Evolutionary conservation across 208 protist genomes (phyloP).

Genomic region (Naegleria gruberi): DNA sequence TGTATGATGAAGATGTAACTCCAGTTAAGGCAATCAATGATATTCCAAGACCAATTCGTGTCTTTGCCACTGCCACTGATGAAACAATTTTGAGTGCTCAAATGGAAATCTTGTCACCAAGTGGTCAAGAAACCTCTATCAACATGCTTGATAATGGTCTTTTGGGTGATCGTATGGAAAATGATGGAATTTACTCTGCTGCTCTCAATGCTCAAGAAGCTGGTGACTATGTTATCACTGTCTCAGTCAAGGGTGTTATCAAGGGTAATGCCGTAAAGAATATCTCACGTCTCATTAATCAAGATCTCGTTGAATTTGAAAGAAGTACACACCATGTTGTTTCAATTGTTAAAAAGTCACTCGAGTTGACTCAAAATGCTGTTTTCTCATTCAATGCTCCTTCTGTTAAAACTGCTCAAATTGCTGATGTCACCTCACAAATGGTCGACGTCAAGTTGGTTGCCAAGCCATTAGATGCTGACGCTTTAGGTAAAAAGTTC

Average conservation of each 20-base stretch:
- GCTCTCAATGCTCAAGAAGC: neutral
- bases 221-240: neutral
- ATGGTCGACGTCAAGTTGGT: neutral
- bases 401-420: too few relatives aligned
- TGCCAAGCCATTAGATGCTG: neutral
- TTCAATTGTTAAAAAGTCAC: neutral
- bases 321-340: neutral
- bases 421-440: neutral
- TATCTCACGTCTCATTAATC: neutral
- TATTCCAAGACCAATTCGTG: neutral
- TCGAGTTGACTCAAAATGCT: neutral
- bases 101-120: neutral
- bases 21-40: neutral
- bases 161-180: neutral
- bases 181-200: constrained; percentile 2
- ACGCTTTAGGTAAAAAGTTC: neutral
- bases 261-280: neutral
- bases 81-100: neutral
- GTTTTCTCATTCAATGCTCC: neutral
- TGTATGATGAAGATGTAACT: neutral
- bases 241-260: neutral
- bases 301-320: neutral
- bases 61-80: neutral
- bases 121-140: neutral
- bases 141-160: neutral